Base-by-base conservation (phyloP, 2,329 filamentous ascomycete species). In the Xylariaceae sp. region DNA sequence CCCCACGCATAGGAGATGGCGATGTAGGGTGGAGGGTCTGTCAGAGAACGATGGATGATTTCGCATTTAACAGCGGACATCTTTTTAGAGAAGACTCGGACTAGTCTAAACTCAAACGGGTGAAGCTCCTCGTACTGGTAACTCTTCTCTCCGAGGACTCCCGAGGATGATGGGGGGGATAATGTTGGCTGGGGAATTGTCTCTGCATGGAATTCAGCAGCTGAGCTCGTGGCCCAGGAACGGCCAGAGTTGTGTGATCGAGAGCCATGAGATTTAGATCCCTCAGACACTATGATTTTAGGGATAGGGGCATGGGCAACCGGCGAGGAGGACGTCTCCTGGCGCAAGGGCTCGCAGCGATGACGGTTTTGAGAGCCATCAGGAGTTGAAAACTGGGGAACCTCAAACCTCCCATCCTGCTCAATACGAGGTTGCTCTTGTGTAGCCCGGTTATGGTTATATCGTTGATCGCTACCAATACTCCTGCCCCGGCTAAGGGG, bases 61-160 rank as follows among this genome's bases (percentile, higher is more conserved):
- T 60, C 47, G 31, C 44, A 63, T 36, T 54, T 46, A 12, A 57
- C 14, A 12, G 28, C n/a, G 16, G 31, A 28, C 52, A 50, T 51
- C 11, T 7, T 52, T 16, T 43, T 47, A 3, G 41, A 1, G 17
- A 43, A 34, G 1, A 57, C 4, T 7, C 19, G 47, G 21, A 57
- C 26, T 14, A 57, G 28, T 23, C 54, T 51, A 14, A 57, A 57
- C 26, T 51, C 41, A n/a, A 33, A 23, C 4, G 21, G 16, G 4
- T n/a, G 14, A 6, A 56, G 41, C n/a, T 21, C 16, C 86, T 87
- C 68, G 56, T 78, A 78, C 66, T 70, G 45, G 16, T 39, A 47
- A n/a, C n/a, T n/a, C n/a, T n/a, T 46, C 8, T 28, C 21, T 4
- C 31, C 31, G 19, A 21, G 16, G 37, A 21, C n/a, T 16, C 49